Evolutionary conservation across 1,284 basidiomycete species (phyloP).

Genomic region (Pyrrhoderma lamaoense): DNA sequence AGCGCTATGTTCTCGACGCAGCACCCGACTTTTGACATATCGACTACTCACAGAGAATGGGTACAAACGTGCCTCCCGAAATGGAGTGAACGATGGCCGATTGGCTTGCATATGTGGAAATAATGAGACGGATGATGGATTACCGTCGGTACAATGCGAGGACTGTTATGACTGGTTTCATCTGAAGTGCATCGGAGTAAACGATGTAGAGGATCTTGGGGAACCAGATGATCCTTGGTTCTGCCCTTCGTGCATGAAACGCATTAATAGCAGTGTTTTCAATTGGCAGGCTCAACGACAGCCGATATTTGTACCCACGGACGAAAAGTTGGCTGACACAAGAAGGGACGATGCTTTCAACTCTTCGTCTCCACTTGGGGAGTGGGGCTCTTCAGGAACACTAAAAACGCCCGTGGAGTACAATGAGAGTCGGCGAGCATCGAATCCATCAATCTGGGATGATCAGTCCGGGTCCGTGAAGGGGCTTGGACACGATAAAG

Average conservation of each 20-base stretch:
- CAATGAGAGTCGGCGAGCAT: slow-evolving; percentile 10
- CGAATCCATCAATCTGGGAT: slow-evolving; percentile 36
- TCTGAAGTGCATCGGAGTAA: slow-evolving; percentile 64
- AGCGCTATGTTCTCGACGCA: slow-evolving; percentile 61
- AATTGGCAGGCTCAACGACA: slow-evolving; percentile 1
- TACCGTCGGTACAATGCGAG: slow-evolving; percentile 70
- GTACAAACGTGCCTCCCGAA: slow-evolving; percentile 19
- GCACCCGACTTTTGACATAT: slow-evolving; percentile 50
- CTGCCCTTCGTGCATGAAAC: slow-evolving; percentile 30
- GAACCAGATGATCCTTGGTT: slow-evolving; percentile 71
- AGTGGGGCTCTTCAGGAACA: slow-evolving; percentile 24
- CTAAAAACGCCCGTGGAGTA: slow-evolving; percentile 41
- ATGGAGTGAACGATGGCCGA: slow-evolving; percentile 33
- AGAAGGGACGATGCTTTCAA: slow-evolving; percentile 14
- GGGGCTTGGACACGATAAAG: background rate
- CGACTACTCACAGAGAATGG: slow-evolving; percentile 24
- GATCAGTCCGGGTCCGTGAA: slow-evolving; percentile 22
- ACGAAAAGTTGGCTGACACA: slow-evolving; percentile 9
- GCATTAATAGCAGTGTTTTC: background rate
- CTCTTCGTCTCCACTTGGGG: slow-evolving; percentile 13
- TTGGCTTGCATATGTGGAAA: slow-evolving; percentile 53
- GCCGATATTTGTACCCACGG: slow-evolving; percentile 16
- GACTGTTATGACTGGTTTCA: slow-evolving; percentile 72
- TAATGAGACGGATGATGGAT: slow-evolving; percentile 50
- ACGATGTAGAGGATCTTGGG: slow-evolving; percentile 53